phyloP scores from a whole-genome alignment of 1,139 yeast genomes.

The Lodderomyces elongisporus region DNA sequence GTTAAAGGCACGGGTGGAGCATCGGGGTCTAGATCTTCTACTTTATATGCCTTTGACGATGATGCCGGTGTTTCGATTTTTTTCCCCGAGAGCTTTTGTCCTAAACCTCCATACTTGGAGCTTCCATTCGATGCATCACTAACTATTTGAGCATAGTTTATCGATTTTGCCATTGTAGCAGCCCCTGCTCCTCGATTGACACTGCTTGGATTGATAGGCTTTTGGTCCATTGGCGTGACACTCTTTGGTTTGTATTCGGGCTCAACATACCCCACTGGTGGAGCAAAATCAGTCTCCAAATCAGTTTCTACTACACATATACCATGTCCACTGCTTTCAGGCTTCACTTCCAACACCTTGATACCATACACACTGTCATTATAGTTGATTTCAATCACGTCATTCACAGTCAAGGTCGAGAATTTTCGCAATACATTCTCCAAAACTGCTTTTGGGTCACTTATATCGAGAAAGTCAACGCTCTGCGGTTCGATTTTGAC shows the following conservation, averaged over 20 bases:
- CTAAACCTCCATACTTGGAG: slow-evolving; percentile 52
- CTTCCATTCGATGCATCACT: slow-evolving; percentile 29
- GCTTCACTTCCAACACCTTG: slow-evolving; percentile 83
- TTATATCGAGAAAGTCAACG: slow-evolving; percentile 84
- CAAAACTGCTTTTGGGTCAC: slow-evolving; percentile 94
- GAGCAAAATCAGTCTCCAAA: slow-evolving; percentile 95
- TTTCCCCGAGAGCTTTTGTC: slow-evolving; percentile 71
- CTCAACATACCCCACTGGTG: slow-evolving; percentile 97
- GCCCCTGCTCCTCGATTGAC: slow-evolving; percentile 44
- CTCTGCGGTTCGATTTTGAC: slow-evolving; percentile 96
- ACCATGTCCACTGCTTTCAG: slow-evolving; percentile 58
- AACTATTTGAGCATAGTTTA: slow-evolving; percentile 62
- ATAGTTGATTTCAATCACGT: slow-evolving; percentile 79
- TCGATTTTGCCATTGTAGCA: slow-evolving; percentile 77
- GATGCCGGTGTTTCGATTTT: slow-evolving; percentile 21
- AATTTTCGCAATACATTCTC: slow-evolving; percentile 89
- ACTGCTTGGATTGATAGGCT: slow-evolving; percentile 30
- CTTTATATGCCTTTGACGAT: slow-evolving; percentile 12
- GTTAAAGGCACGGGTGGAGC: slow-evolving; percentile 69
- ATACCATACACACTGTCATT: slow-evolving; percentile 77
- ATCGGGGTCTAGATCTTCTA: slow-evolving; percentile 42
- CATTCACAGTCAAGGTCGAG: slow-evolving; percentile 81
- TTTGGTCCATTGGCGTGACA: slow-evolving; percentile 23
- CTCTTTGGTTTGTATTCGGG: slow-evolving; percentile 53
- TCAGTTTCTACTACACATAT: slow-evolving; percentile 97